Base-by-base conservation (phyloP, 495 filamentous ascomycete species). In the Daldinia childiae region DNA sequence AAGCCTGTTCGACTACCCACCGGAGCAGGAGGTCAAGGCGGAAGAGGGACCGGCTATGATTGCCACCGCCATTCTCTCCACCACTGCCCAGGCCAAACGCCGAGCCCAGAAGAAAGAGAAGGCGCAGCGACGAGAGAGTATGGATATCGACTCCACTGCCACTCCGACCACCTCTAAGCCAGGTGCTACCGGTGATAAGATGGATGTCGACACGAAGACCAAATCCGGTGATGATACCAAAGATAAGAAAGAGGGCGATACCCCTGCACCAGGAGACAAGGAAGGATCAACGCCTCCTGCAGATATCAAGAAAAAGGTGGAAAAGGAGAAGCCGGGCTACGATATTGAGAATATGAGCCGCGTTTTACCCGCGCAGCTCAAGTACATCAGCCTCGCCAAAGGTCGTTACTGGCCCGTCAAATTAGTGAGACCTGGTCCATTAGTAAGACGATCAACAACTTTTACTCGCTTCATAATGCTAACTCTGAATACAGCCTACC, bases 291-390 rank as follows among this genome's bases (percentile, higher is more conserved):
- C 79, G 11, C 56, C 81, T 11, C 77, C 81, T 4, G 83, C 86
- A 32, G 86, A 86, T 17, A 78, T 80, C 34, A 91, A 91, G 80
- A 97, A 95, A 87, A 97, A 93, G 84, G 83, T 85, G 7, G 96
- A 98, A 82, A 97, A 95, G 82, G 95, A 99, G 81, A 97, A 96
- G 86, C 88, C 96, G 52, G 95, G 96, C 55, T 98, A 95, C 76
- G 93, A 96, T 68, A 83, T 98, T 61, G 93, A 97, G 76, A 99
- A 99, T 83, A 94, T 99, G 93, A 94, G 92, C 34, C 86, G 96
- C 62, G 94, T 98, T 32, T 86, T 99, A 21, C 96, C 95, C 1
- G 90, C 88, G 61, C 96, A 99, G 83, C 86, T 97, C 74, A 97
- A 95, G 81, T 98, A 93, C 78, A 94, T 98, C 76, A 96, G 87